Evolutionary conservation across 768 basidiomycete genomes (phyloP), one percentile per base, ranked within the genome.

Genomic region (Albatrellus ellisii): DNA sequence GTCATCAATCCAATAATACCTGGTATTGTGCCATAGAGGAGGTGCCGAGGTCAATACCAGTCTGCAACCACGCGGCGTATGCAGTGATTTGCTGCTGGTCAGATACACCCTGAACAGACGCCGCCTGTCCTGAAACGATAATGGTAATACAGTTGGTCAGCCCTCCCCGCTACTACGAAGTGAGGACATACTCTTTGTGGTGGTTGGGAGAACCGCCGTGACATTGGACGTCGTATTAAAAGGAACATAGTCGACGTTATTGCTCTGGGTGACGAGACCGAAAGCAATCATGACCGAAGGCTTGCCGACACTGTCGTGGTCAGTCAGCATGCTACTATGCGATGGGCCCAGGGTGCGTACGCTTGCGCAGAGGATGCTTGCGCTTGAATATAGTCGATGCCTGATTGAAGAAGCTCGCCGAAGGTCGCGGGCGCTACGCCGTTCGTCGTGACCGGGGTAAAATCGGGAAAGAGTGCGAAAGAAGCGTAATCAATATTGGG

Each of bases 391-490:
- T 59, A 64, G 41, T 50, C 44, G 26, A 52, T 48, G 20, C 60
- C 64, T 15, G 55, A 43, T 10, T 50, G 38, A 28, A 65, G 47
- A 1, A 57, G 53, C 26, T 54, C 46, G 33, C 43, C 39, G 17
- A 54, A 52, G 38, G 42, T 36, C 31, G 35, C 12, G 9, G 37
- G 36, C 26, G 48, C 42, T 8, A 42, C 17, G 26, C 20, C 21
- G 31, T 22, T 26, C 26, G 26, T 15, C 21, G 33, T 44, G 22
- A 43, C 35, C 27, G 44, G 41, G 14, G 52, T 51, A 51, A 63
- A 61, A 41, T 65, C 63, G 9, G 63, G 64, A 52, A 62, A 60
- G 34, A 62, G 37, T 52, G 63, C 64, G 56, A 65, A 63, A 29
- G 61, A 55, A 28, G 52, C 55, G 31, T 62, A 61, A 42, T 57